Evolutionary conservation across 345 rosid genomes (phyloP).

Genomic region (Eucalyptus shirleyi): DNA sequence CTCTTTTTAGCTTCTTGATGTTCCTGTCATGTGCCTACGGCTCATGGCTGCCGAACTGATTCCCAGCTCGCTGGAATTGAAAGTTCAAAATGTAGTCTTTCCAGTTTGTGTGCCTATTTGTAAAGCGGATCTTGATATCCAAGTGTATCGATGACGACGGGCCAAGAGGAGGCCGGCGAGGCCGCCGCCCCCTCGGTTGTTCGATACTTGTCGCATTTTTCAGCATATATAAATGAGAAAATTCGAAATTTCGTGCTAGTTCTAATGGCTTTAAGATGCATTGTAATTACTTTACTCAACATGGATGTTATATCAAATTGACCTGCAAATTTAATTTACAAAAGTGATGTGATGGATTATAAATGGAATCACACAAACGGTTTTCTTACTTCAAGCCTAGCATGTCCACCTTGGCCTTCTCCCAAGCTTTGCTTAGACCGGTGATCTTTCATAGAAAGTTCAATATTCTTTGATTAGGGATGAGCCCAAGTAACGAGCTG

Average conservation of each 20-base stretch:
- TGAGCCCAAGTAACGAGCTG: not conserved
- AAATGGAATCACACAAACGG: fast-evolving
- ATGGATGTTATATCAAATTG: fast-evolving
- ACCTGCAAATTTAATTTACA: too few species aligned
- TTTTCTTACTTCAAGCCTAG: fast-evolving
- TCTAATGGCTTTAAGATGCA: fast-evolving
- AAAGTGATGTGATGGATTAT: fast-evolving
- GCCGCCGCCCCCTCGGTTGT: not conserved
- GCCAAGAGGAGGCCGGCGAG: not conserved
- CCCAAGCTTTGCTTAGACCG: not conserved
- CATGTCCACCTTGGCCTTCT: not conserved
- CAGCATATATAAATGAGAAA: not conserved
- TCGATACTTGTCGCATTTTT: not conserved
- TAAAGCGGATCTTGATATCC: not conserved
- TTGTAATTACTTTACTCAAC: not conserved
- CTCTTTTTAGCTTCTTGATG: not conserved
- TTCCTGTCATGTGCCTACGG: not conserved
- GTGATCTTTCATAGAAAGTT: too few species aligned
- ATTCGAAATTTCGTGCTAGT: fast-evolving
- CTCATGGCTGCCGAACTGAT: not conserved
- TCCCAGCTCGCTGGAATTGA: not conserved
- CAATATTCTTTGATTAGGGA: not conserved
- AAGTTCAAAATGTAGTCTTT: not conserved
- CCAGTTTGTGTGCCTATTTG: not conserved
- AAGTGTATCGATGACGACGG: fast-evolving